These are phyloP conservation scores for Backusella australiensis DNA, from an alignment of 192 early-diverging fungal genomes.

Conservation along the genomic window DNA sequence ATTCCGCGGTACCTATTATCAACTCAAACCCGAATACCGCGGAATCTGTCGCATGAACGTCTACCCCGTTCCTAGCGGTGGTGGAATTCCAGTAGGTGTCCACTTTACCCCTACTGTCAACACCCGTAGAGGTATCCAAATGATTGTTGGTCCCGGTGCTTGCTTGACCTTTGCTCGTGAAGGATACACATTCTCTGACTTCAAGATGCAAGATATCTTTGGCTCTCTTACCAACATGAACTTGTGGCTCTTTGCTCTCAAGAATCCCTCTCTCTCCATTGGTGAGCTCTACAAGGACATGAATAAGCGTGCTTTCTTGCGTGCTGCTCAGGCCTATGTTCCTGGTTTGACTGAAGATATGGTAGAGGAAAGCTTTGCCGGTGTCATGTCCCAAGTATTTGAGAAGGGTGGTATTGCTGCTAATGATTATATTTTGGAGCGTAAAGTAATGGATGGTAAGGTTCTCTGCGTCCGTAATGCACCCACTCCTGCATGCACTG, in stretches of 20 bases:
- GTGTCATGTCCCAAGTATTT: conserved; percentile 38
- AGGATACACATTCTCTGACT: conserved; percentile 30
- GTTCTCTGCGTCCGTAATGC: conserved; percentile 36
- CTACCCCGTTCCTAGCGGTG: conserved; percentile 36
- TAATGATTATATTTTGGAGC: conserved; percentile 34
- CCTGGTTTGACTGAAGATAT: conserved; percentile 33
- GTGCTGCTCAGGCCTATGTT: conserved; percentile 28
- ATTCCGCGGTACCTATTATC: conserved; percentile 37
- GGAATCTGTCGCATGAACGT: conserved; percentile 32
- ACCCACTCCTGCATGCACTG: conserved; percentile 36
- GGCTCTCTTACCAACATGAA: conserved; percentile 23
- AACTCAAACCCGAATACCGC: conserved; percentile 33
- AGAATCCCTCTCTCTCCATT: conserved; percentile 27
- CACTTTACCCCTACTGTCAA: conserved; percentile 36
- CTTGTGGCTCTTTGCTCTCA: conserved; percentile 33
- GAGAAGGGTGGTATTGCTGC: conserved; percentile 31
- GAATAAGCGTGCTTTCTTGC: conserved; percentile 31
- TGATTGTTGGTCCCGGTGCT: conserved; percentile 38
- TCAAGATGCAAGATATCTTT: conserved; percentile 19
- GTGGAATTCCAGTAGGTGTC: conserved; percentile 36
- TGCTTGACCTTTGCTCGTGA: conserved; percentile 36
- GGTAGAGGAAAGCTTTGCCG: conserved; percentile 37
- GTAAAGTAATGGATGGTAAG: conserved; percentile 33
- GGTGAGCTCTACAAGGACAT: conserved; percentile 37
- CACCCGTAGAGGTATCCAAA: conserved; percentile 26